Evolutionary conservation across 208 protist genomes (phyloP), one percentile per base, ranked within the genome.

Genomic region (Trypanosoma conorhini): DNA sequence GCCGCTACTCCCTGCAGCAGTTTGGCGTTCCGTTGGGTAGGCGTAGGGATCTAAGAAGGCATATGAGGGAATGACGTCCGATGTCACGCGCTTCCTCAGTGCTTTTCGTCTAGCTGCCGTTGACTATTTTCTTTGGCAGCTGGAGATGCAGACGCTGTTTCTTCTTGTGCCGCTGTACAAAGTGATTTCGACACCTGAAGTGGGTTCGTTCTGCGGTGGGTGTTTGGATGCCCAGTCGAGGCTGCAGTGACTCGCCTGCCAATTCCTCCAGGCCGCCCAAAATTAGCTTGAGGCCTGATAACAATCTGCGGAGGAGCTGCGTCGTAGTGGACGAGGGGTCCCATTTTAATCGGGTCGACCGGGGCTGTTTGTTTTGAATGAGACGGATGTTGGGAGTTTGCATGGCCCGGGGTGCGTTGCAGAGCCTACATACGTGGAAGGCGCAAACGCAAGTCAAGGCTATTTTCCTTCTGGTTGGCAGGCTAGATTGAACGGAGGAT

Each of bases 341-440:
- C 9, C 77, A 86, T 46, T 86, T 86, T 38, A 84, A 83, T 64
- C 70, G 77, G 3, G 68, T 72, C 0, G 77, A 74, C 1, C 62
- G 74, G 26, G 80, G 74, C 5, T 86, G 80, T 59, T 50, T 84
- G 65, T 61, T 83, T 24, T 28, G 13, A 19, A 35, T 15, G 58
- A 62, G n/a, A 21, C 58, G 38, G 38, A 42, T 5, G 38, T 12
- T 13, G 12, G 12, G 38, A 42, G 38, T 42, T 42, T 42, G 12
- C 38, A 42, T 13, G 8, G 8, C 38, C 8, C 8, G 12, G 8
- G 38, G 5, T 5, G 5, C 12, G 5, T 42, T 42, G 38, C 12
- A 12, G 8, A 12, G 38, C 5, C 12, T 12, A 42, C 12, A 42
- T 42, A 42, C 38, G 12, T 42, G 38, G 38, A 42, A 42, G 12